Evolutionary conservation across 805 yeast species (phyloP).

Genomic region (Suhomyces sp.): DNA sequence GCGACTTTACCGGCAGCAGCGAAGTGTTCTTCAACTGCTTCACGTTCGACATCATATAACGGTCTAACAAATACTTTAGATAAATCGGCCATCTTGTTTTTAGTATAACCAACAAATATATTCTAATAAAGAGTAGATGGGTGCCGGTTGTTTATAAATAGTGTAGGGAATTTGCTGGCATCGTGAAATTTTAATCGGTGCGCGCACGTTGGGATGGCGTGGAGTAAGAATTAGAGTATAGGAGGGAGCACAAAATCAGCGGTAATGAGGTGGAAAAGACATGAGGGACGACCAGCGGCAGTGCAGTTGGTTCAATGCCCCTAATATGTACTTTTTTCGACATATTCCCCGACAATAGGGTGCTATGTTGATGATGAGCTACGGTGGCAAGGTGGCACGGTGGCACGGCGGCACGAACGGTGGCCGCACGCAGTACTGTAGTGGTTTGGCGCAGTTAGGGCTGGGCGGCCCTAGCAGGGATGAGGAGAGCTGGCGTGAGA

Average conservation of each 20-base stretch:
- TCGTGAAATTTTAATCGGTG: constrained; percentile 6
- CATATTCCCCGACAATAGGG: too few species aligned
- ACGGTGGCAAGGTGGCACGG: neutral
- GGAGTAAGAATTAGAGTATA: neutral
- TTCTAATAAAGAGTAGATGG: neutral
- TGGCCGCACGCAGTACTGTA: neutral
- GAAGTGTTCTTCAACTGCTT: constrained; percentile 69
- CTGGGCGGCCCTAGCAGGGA: neutral
- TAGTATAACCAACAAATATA: neutral
- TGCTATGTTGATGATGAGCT: too few species aligned
- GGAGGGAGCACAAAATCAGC: neutral
- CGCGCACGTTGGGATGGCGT: constrained; percentile 1
- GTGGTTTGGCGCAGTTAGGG: neutral
- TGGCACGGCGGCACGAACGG: neutral
- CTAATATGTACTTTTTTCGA: neutral
- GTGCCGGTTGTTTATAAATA: neutral
- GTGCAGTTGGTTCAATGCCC: neutral
- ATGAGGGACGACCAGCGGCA: neutral
- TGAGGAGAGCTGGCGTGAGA: neutral
- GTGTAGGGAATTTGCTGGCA: neutral
- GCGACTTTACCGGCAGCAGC: constrained; percentile 62
- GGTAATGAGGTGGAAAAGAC: too few species aligned
- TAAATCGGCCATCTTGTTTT: constrained; percentile 13
- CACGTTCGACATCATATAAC: constrained; percentile 46
- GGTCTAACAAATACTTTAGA: constrained; percentile 56